Evolutionary conservation across 805 yeast species (phyloP), one percentile per base, ranked within the genome.

Genomic region (Yarrowia osloensis): DNA sequence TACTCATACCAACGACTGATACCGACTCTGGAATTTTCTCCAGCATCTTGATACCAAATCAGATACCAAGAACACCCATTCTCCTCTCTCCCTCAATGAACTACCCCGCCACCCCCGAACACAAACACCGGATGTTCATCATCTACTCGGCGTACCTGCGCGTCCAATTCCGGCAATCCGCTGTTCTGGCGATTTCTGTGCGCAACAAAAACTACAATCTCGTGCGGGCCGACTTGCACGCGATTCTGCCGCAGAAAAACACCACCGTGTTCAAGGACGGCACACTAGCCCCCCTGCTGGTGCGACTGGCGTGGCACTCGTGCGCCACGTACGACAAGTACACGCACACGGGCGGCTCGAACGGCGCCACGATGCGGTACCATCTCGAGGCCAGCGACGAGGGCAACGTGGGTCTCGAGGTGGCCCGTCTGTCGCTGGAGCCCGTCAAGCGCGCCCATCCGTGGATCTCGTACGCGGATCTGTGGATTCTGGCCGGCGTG

Each of bases 291-390:
- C 97, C 97, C 6, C 85, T 88, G 19, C 78, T 91, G 46, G 85
- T 91, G 31, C 85, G 97, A 71, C 81, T 90, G 65, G 89, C 96
- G 22, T 91, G 97, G 97, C 96, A 91, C 74, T 84, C 88, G 35
- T 84, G 90, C 68, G 97, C 95, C 31, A 89, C 95, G n/a, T 91
- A 81, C 76, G 91, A 90, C 73, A 79, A 79, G 70, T 74, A 77
- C 15, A 78, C 79, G 17, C 80, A 82, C 52, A 76, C 87, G 1
- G 81, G 82, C 9, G 87, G 87, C 2, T 82, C 86, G 39, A 83
- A 79, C 71, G 86, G 85, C 17, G 82, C 85, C 44, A 84, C 87
- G 11, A 83, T 85, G 86, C 73, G 85, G 65, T 82, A 72, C 72
- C 74, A 74, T 50, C 71, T 77, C 37, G 86, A 83, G 73, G 81